Base-by-base conservation (phyloP, 2,329 filamentous ascomycete genomes). In the Penicillium sp. region DNA sequence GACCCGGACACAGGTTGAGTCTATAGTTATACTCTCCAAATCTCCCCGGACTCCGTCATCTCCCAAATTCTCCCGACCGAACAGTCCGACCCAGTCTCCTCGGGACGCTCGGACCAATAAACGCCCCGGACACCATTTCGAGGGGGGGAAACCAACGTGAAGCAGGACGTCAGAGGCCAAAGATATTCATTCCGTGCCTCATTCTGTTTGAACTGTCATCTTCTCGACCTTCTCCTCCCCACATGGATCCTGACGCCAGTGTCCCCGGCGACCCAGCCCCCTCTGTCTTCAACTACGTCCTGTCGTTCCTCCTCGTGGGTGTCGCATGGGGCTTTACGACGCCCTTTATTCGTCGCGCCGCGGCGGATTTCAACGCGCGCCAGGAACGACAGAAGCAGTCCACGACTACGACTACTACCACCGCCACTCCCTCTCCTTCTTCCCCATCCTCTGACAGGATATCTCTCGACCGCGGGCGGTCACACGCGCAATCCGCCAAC, bases 251-350 rank as follows among this genome's bases (percentile, higher is more conserved):
- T 26, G 66, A 67, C 33, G 52, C 57, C 28, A 57, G 56, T 11
- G 49, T 60, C 11, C 44, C 61, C 9, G 32, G 51, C 26, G 51
- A 62, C 13, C 43, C 56, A 7, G 48, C 61, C 11, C 66, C 68
- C 27, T 72, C 73, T 5, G 57, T 69, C 55, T 77, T 94, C 73
- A 90, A 90, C 73, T 95, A 93, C 76, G 77, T 93, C 54, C 76
- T 91, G 50, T 88, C 88, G 58, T 96, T 96, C 76, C 78, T 96
- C 46, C 82, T 95, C 50, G 90, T 97, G 57, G 90, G 90, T 45
- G 75, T 93, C 25, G 90, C 89, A 57, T 97, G 91, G 91, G 91
- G 90, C 44, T 82, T 95, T 59, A 95, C 89, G 1, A 95, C 89
- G 18, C 85, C 85, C 47, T 96, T 97, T 74, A 95, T 97, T 76